A percentile compares a stretch with the other conserved stretches of the same genome.
These are phyloP conservation scores for Endogone sp. DNA, from an alignment of 192 early-diverging fungal species.

Conservation along the genomic window DNA sequence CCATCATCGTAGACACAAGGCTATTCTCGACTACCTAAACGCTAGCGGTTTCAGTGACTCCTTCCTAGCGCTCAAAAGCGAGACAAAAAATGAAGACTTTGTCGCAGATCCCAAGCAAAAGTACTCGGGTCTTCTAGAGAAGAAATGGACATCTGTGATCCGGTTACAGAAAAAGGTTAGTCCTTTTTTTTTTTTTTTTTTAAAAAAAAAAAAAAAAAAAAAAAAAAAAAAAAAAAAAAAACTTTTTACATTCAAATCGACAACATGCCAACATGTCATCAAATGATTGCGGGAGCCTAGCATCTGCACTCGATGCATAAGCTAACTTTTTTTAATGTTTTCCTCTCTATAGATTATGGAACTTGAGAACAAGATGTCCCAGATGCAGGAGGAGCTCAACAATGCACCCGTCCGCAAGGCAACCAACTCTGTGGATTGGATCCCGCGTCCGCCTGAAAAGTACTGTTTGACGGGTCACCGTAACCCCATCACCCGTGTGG, in stretches of 20 bases:
- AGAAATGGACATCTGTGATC: slow-evolving; percentile 96
- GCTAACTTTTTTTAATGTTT: too few species aligned
- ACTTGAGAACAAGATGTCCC: slow-evolving; percentile 75
- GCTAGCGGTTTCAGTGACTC: slow-evolving; percentile 68
- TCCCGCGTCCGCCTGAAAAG: slow-evolving; percentile 80
- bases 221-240: too few species aligned
- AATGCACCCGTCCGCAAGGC: slow-evolving; percentile 53
- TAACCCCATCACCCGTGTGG: slow-evolving; percentile 72
- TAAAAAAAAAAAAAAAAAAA: not conserved
- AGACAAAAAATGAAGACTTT: slow-evolving; percentile 71
- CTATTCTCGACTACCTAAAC: slow-evolving; percentile 87
- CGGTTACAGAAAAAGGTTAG: slow-evolving; percentile 85
- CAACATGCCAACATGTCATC: too few species aligned
- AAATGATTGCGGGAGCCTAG: too few species aligned
- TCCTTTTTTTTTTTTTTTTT: slow-evolving; percentile 14
- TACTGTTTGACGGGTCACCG: slow-evolving; percentile 75
- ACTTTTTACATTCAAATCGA: too few species aligned
- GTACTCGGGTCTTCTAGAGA: slow-evolving; percentile 76
- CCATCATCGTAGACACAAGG: slow-evolving; percentile 48
- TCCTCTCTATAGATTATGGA: slow-evolving; percentile 75
- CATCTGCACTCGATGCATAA: too few species aligned
- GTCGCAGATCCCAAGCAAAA: slow-evolving; percentile 71
- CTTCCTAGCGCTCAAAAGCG: slow-evolving; percentile 62
- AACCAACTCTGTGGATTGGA: slow-evolving; percentile 63
- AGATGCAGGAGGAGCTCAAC: slow-evolving; percentile 70